Evolutionary conservation across 257 asterid genomes (phyloP), one percentile per base, ranked within the genome.

Genomic region (Mitragyna speciosa): DNA sequence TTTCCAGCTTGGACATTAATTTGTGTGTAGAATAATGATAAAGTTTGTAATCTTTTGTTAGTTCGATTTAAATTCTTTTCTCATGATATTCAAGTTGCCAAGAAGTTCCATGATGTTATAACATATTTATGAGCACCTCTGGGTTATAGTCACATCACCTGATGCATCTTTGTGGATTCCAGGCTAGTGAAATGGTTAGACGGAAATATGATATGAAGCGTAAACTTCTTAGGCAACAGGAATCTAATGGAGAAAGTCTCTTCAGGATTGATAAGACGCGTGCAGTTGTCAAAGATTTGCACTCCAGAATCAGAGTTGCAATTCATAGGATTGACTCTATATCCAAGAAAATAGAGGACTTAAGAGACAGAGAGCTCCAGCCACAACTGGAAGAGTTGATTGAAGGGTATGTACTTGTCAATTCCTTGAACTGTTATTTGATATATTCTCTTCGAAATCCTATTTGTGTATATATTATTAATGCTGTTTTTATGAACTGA

Each of bases 361-460:
- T 96, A 64, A 86, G 98, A 87, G 98, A 96, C 79, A 77, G 87
- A 36, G 97, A 94, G 83, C 97, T 96, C 71, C 97, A 92, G 85
- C 99, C 97, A 63, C 99, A 96, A 85, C 95, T 96, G 16, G 98
- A 96, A 89, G 99, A 94, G 87, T 86, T 96, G 87, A 94, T 96
- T 28, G 94, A 91, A 77, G 97, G 99, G 99, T 92, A 89, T 30
- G 90, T 83, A 20, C 43, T 70, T 28, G 24, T 43, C 24, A 36
- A 49, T 1, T 31, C 20, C 65, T 31, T 45, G 11, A 30, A 5
- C 28, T 30, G 22, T 52, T 71, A 30, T 70, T 72, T 43, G 51
- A 22, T 6, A 6, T 6, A 3, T 66, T 5, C 43, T 66, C 20
- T 56, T 12, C 20, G 51, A 43, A 45, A 30, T 28, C 33, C 49